phyloP scores from a whole-genome alignment of 2,329 filamentous ascomycete genomes.

The Aspergillus uvarum region DNA sequence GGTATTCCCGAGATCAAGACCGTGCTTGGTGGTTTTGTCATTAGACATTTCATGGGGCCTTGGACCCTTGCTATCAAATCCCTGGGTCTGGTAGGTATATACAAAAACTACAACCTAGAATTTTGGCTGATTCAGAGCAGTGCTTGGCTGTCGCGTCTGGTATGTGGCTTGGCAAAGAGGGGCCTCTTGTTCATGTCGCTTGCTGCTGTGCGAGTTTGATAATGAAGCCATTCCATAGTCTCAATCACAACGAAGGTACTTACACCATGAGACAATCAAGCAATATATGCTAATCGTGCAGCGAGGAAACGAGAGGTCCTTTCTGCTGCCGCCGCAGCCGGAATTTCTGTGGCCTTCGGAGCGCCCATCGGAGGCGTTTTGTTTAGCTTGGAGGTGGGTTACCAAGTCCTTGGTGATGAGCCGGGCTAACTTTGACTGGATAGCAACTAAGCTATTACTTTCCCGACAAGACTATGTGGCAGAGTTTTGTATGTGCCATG shows the following conservation, averaged over 20 bases:
- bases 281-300: conserved; percentile 37
- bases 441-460: conserved; percentile 95
- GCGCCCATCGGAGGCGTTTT: conserved; percentile 91
- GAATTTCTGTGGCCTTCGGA: conserved; percentile 91
- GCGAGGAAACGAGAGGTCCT: conserved; percentile 91
- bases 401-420: neutral
- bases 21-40: conserved; percentile 88
- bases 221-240: conserved; percentile 79
- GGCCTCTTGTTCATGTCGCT: conserved; percentile 90
- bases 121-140: conserved; percentile 46
- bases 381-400: conserved; percentile 80
- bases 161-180: conserved; percentile 96
- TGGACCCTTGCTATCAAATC: conserved; percentile 93
- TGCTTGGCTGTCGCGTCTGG: conserved; percentile 89
- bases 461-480: conserved; percentile 99
- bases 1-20: conserved; percentile 99
- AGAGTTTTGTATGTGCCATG: conserved; percentile 98
- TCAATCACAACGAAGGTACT: conserved; percentile 82
- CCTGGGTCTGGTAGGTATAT: conserved; percentile 67
- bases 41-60: conserved; percentile 76
- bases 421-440: neutral
- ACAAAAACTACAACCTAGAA: conserved; percentile 5
- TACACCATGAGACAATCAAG: neutral
- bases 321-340: conserved; percentile 86
- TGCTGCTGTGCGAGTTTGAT: conserved; percentile 95